Percentiles rank a stretch among this genome's conserved stretches.
Conservation (phyloP, 164 flowering plant genomes). For the Vitis labrusca region DNA sequence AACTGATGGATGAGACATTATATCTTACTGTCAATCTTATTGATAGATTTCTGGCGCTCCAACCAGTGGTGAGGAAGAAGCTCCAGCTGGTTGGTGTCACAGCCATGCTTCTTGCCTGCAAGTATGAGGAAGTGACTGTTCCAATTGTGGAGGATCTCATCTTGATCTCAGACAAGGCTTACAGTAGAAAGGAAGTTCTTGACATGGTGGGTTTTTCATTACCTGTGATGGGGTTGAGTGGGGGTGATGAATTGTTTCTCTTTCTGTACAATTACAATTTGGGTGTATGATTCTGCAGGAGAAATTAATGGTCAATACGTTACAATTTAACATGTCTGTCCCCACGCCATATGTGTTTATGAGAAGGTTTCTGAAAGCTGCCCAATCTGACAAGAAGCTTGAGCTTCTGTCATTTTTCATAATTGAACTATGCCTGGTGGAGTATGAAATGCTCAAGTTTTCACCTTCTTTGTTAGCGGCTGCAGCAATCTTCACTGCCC, state of each 20-base stretch:
- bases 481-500: conserved; percentile 78
- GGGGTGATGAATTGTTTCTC: no score
- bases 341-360: conserved; percentile 85
- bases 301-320: conserved; percentile 62
- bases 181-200: conserved; percentile 70
- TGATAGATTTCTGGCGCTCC: conserved; percentile 69
- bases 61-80: conserved; percentile 66
- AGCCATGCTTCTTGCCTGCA: conserved; percentile 91
- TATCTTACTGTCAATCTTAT: conserved; percentile 76
- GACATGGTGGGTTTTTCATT: conserved; percentile 56
- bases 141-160: conserved; percentile 85
- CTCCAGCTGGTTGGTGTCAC: conserved; percentile 90
- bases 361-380: conserved; percentile 82
- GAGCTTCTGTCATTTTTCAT: conserved; percentile 80
- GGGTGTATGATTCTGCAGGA: conserved; percentile 47
- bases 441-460: conserved; percentile 76
- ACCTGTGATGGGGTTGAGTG: not conserved
- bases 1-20: conserved; percentile 80
- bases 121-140: conserved; percentile 84
- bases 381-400: conserved; percentile 71
- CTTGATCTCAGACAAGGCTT: conserved; percentile 80
- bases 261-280: no score
- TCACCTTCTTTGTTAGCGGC: conserved; percentile 79
- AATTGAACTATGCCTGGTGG: conserved; percentile 77
- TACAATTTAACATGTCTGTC: conserved; percentile 71